Conservation (phyloP, 306 rosid genomes). For the Medicago ruthenica region DNA sequence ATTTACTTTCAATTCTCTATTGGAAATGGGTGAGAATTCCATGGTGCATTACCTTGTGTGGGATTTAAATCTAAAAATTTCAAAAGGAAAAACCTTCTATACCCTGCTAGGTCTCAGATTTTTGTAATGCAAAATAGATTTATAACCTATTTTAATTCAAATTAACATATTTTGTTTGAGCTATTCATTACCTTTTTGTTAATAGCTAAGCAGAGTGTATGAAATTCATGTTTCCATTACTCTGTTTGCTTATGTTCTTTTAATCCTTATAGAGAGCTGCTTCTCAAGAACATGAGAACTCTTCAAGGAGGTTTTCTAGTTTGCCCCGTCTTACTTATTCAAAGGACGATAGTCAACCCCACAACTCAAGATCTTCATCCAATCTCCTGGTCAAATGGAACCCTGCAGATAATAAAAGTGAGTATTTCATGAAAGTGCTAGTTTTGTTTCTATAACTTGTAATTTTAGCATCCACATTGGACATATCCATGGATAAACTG, state of each 20-base stretch:
- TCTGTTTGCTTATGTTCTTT: constrained; percentile 30
- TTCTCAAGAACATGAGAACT: constrained; percentile 85
- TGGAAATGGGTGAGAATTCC: constrained; percentile 8
- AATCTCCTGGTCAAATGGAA: constrained; percentile 75
- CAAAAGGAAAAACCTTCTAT: background rate
- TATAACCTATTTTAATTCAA: background rate
- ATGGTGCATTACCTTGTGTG: constrained; percentile 14
- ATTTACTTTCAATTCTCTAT: constrained; percentile 7
- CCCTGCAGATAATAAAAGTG: constrained; percentile 72
- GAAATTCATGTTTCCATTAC: constrained; percentile 23
- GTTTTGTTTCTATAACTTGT: constrained; percentile 7
- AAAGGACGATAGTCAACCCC: constrained; percentile 81
- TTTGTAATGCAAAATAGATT: constrained; percentile 5
- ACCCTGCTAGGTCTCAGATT: background rate
- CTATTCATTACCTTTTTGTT: constrained; percentile 2
- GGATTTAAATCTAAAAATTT: constrained; percentile 20
- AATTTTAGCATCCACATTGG: constrained; percentile 10
- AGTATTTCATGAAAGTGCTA: constrained; percentile 46
- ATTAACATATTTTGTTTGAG: constrained; percentile 11
- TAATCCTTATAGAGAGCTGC: constrained; percentile 62
- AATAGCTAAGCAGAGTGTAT: background rate
- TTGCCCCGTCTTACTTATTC: constrained; percentile 64
- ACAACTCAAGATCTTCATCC: constrained; percentile 72
- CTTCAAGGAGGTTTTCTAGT: constrained; percentile 64
- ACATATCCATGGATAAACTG: constrained; percentile 19